Evolutionary conservation across 2,329 filamentous ascomycete genomes (phyloP).

Genomic region (Aspergillus caelatus): DNA sequence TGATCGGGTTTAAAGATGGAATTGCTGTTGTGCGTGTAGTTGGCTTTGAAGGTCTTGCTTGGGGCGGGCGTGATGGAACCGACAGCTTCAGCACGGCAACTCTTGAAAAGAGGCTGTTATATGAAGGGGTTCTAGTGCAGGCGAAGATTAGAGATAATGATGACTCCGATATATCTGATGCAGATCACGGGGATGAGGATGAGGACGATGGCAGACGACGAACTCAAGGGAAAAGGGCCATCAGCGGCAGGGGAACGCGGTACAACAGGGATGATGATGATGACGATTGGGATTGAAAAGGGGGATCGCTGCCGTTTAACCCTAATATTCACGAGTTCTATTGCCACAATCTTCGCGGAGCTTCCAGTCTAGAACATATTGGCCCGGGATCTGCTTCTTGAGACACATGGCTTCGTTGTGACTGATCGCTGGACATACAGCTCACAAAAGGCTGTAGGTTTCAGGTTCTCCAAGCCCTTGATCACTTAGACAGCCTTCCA

Average conservation of each 20-base stretch:
- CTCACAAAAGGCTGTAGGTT: neutral
- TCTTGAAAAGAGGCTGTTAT: conserved; percentile 47
- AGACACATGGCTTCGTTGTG: neutral
- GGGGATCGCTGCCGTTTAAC: neutral
- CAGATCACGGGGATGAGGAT: conserved; percentile 29
- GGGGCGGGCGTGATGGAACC: conserved; percentile 40
- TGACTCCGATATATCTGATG: conserved; percentile 28
- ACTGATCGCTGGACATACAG: neutral
- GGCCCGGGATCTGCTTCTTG: neutral
- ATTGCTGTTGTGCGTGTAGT: conserved; percentile 47
- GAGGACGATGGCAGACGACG: conserved; percentile 17
- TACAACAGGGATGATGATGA: conserved; percentile 38
- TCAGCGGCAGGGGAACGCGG: conserved; percentile 36
- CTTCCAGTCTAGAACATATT: neutral
- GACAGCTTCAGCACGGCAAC: conserved; percentile 43
- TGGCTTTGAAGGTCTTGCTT: conserved; percentile 51
- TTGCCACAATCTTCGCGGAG: neutral
- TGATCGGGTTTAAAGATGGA: conserved; percentile 53
- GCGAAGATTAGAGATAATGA: conserved; percentile 34
- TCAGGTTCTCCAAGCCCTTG: neutral
- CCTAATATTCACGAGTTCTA: neutral
- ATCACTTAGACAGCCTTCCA: neutral
- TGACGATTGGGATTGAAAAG: conserved; percentile 51
- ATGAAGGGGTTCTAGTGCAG: conserved; percentile 41
- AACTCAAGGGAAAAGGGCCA: conserved; percentile 24